Conservation (phyloP, 225 moss, liverwort and hornwort species). For the Sphagnum tenellum region DNA sequence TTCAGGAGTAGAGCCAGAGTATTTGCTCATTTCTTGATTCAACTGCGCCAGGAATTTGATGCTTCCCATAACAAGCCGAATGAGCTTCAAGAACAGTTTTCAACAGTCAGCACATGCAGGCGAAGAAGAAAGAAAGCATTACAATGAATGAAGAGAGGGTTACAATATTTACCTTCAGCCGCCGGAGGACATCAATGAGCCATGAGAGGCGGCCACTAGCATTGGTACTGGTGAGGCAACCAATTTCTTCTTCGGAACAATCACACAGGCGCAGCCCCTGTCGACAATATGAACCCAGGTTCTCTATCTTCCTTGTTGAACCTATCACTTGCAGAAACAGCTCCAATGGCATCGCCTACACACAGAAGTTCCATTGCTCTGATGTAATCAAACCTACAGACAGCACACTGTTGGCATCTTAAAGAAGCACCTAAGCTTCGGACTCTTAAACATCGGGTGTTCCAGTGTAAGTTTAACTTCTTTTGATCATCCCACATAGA, state of each 20-base stretch:
- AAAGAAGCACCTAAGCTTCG: too few relatives aligned
- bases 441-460: too few relatives aligned
- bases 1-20: slow-evolving; percentile 61
- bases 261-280: slow-evolving; percentile 69
- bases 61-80: slow-evolving; percentile 94
- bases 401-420: too few relatives aligned
- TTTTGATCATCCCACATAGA: too few relatives aligned
- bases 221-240: slow-evolving; percentile 44
- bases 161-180: slow-evolving; percentile 54
- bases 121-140: too few relatives aligned
- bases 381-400: too few relatives aligned
- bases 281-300: slow-evolving; percentile 55
- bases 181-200: slow-evolving; percentile 90
- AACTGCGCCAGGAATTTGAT: slow-evolving; percentile 37
- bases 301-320: slow-evolving; percentile 56
- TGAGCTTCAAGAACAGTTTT: slow-evolving; percentile 36
- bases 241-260: slow-evolving; percentile 54
- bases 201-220: slow-evolving; percentile 94
- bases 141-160: too few relatives aligned
- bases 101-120: neutral
- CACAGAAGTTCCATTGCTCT: neutral
- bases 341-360: slow-evolving; percentile 78
- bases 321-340: slow-evolving; percentile 85
- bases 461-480: too few relatives aligned
- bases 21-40: slow-evolving; percentile 40